Conservation (phyloP, 2,329 filamentous ascomycete genomes). For the Botrytis medusae region DNA sequence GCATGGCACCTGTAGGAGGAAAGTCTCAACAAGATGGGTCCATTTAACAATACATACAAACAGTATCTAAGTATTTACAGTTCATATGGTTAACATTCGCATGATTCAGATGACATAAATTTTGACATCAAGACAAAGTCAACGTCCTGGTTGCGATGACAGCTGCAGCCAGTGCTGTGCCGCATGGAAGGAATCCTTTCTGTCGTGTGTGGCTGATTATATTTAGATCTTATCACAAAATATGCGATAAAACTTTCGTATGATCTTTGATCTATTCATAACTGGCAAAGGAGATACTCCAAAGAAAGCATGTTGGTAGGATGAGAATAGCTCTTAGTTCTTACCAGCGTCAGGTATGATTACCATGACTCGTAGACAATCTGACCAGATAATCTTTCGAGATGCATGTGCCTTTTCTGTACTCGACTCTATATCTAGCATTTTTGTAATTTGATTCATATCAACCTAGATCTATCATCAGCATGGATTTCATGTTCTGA, state of each 20-base stretch:
- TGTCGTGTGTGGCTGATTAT: neutral
- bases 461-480: neutral
- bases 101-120: neutral
- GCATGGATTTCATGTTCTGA: neutral
- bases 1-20: neutral
- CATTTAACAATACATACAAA: neutral
- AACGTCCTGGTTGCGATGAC: neutral
- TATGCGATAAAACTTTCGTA: neutral
- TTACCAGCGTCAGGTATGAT: neutral
- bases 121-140: neutral
- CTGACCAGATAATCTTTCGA: neutral
- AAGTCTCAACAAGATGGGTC: neutral
- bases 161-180: constrained; percentile 7
- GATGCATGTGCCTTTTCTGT: neutral
- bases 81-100: neutral
- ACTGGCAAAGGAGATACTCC: neutral
- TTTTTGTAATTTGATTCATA: neutral
- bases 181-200: neutral
- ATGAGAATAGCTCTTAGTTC: constrained; percentile 1
- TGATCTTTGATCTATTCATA: neutral
- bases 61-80: neutral
- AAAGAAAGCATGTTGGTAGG: neutral
- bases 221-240: neutral
- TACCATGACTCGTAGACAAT: neutral
- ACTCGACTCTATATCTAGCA: neutral